Conservation (phyloP, 192 early-diverging fungal genomes). For the Backusella mclennaniae region DNA sequence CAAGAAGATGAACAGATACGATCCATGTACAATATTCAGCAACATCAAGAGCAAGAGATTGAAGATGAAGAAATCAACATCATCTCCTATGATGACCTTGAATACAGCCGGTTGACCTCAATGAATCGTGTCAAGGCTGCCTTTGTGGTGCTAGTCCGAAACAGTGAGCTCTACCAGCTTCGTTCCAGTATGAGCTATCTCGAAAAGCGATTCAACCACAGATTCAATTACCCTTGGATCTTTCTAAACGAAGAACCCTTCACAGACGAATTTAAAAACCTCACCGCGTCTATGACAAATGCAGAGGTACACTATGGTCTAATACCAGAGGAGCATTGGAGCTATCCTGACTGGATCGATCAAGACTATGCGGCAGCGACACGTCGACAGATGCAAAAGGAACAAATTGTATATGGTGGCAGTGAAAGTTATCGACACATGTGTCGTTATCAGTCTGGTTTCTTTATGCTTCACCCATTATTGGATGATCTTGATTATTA, state of each 20-base stretch:
- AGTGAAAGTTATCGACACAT: constrained; percentile 75
- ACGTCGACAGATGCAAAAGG: constrained; percentile 51
- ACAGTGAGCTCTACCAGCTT: constrained; percentile 66
- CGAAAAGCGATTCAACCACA: constrained; percentile 65
- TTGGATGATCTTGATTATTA: constrained; percentile 75
- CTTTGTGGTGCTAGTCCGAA: constrained; percentile 73
- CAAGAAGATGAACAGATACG: background rate
- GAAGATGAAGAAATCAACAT: background rate
- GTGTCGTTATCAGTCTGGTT: constrained; percentile 79
- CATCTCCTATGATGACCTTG: background rate
- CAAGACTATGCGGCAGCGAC: constrained; percentile 49
- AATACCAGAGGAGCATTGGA: constrained; percentile 76
- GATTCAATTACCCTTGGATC: constrained; percentile 74
- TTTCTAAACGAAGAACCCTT: constrained; percentile 78
- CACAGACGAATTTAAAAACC: constrained; percentile 56
- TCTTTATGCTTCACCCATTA: constrained; percentile 73
- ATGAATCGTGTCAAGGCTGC: constrained; percentile 54
- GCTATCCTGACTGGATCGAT: constrained; percentile 79
- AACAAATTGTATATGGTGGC: constrained; percentile 59
- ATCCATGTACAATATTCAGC: background rate
- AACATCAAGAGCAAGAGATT: background rate
- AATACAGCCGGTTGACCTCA: background rate
- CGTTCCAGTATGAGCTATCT: constrained; percentile 58
- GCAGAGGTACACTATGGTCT: constrained; percentile 54
- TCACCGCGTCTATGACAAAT: constrained; percentile 46